Conservation (phyloP, 169 alveolate species). For the Cryptosporidium canis region DNA sequence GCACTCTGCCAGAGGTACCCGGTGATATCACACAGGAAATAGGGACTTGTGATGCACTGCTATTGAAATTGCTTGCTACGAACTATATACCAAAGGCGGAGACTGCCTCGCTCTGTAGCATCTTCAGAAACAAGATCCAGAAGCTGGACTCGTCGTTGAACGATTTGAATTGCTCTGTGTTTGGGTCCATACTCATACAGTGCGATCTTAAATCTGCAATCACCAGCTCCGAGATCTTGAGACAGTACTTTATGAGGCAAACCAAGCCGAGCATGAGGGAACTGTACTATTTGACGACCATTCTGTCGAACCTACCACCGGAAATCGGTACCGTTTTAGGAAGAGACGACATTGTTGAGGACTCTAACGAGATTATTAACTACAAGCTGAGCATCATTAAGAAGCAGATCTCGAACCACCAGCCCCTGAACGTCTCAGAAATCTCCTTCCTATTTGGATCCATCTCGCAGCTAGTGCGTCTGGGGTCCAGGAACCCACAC, state of each 20-base stretch:
- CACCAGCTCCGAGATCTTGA: constrained; percentile 11
- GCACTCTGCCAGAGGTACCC: constrained; percentile 9
- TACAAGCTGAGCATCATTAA: constrained; percentile 9
- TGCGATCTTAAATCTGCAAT: constrained; percentile 37
- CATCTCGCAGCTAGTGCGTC: constrained; percentile 5
- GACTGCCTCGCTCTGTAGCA: constrained; percentile 1
- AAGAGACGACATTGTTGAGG: constrained; percentile 48
- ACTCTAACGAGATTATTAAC: constrained; percentile 31
- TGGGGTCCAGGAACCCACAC: constrained; percentile 1
- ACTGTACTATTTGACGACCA: constrained; percentile 15
- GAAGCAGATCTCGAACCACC: background rate
- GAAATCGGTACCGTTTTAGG: constrained; percentile 33
- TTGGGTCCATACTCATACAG: constrained; percentile 19
- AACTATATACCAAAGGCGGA: constrained; percentile 1
- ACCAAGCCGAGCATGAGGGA: constrained; percentile 14
- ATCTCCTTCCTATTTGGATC: constrained; percentile 38
- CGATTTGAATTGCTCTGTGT: constrained; percentile 50
- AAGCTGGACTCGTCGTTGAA: constrained; percentile 13
- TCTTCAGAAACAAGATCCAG: constrained; percentile 26
- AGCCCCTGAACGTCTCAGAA: background rate
- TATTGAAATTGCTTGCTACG: constrained; percentile 5
- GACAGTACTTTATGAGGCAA: constrained; percentile 20
- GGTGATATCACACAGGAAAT: constrained; percentile 4
- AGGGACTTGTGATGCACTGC: constrained; percentile 44
- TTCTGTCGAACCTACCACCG: constrained; percentile 22